Conservation (phyloP, 441 rosid species). For the Gossypium armourianum region DNA sequence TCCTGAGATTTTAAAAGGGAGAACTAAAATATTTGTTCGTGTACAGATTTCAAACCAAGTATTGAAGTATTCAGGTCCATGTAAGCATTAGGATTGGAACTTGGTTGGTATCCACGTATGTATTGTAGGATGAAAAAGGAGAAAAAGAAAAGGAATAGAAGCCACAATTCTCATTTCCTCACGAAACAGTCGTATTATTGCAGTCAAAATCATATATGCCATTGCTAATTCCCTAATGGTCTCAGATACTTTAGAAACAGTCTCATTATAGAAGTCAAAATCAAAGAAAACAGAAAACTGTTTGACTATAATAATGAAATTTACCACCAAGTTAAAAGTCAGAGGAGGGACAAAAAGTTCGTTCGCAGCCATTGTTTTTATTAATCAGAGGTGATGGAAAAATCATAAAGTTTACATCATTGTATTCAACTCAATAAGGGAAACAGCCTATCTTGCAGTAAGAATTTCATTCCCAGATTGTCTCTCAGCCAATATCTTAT, state of each 20-base stretch:
- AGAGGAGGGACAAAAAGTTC: background rate
- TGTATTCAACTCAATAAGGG: conserved; percentile 3
- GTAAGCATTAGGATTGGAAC: background rate
- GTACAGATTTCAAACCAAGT: background rate
- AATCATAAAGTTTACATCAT: background rate
- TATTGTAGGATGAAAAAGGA: background rate
- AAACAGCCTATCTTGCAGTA: background rate
- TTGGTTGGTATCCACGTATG: background rate
- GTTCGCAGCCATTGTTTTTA: background rate
- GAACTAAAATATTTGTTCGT: background rate
- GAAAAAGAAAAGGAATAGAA: background rate
- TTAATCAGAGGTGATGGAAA: background rate
- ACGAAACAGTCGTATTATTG: background rate
- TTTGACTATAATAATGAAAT: background rate
- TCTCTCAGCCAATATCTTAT: background rate
- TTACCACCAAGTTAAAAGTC: background rate
- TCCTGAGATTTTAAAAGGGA: background rate
- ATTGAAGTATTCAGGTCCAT: background rate
- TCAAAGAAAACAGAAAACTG: background rate
- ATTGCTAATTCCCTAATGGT: background rate
- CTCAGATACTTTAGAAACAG: background rate
- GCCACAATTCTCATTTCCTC: background rate
- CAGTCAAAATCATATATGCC: background rate
- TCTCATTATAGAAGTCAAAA: background rate
- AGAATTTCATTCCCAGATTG: background rate